Evolutionary conservation across 257 asterid species (phyloP), one percentile per base, ranked within the genome.

Genomic region (Plantago major): DNA sequence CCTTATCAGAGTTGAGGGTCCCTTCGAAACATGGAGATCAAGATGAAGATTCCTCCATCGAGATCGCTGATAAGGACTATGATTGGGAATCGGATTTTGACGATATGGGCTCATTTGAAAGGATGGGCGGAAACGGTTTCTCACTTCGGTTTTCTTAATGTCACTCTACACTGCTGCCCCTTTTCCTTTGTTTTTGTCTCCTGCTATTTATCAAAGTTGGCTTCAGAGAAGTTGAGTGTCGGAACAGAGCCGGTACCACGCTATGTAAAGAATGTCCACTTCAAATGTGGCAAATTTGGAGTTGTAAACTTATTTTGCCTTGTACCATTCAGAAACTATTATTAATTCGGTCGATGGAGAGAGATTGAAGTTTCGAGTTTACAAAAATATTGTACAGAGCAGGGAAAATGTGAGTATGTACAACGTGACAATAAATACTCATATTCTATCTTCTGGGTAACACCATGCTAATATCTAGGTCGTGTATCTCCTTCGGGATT

Each of bases 31-130:
- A 73, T 26, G 80, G 78, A 72, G 67, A 52, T 58, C 69, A 64
- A 0, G 83, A 79, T n/a, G 95, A 81, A 57, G 89, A 76, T 66
- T 80, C 85, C 16, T 67, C 82, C 2, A 66, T 62, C 10, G 82
- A 84, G 85, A 78, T 77, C 53, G 81, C 75, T 46, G 68, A 62
- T 42, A 67, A 75, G 72, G 86, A 78, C 57, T 63, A 72, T 30
- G 83, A 69, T 51, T 84, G 91, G 0, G 96, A 89, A 56, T 83
- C 97, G 0, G 99, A 93, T 33, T 72, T 67, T 8, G 97, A 84
- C 30, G 95, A 83, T 18, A 82, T 90, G 65, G 96, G 87, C 44
- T 58, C 93, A 5, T 70, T 79, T 4, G 55, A 71, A 0, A 78
- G 81, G 10, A 73, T 67, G 46, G 75, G 89, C 0, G 80, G 83